Evolutionary conservation across 805 yeast genomes (phyloP).

Genomic region (Kockiozyma suomiensis): DNA sequence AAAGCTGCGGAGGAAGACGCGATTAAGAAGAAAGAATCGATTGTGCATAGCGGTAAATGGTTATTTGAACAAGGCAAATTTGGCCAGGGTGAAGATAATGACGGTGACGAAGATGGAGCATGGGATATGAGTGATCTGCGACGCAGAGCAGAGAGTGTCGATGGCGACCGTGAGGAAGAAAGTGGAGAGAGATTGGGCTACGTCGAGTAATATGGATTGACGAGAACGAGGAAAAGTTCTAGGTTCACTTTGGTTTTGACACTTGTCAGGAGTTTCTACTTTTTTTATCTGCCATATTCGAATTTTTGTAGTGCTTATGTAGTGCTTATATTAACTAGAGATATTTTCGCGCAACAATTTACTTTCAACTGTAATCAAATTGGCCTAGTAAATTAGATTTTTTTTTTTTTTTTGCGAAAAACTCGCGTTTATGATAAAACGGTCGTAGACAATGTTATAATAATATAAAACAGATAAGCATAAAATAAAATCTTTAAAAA

Average conservation of each 20-base stretch:
- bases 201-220: background rate
- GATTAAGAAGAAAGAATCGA: conserved; percentile 49
- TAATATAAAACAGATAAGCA: background rate
- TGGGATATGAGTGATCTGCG: conserved; percentile 46
- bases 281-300: background rate
- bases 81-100: conserved; percentile 40
- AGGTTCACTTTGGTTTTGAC: background rate
- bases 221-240: conserved; percentile 1
- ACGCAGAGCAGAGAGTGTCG: conserved; percentile 40
- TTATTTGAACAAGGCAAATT: conserved; percentile 47
- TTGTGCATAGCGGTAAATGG: conserved; percentile 35
- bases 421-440: too few relatives aligned
- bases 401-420: too few relatives aligned
- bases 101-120: conserved; percentile 35
- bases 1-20: conserved; percentile 49
- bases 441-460: too few relatives aligned
- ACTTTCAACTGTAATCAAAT: too few relatives aligned
- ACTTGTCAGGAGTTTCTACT: background rate
- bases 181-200: conserved; percentile 4
- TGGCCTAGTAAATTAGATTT: too few relatives aligned
- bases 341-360: too few relatives aligned
- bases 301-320: background rate
- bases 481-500: background rate
- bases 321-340: too few relatives aligned
- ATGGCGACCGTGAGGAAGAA: conserved; percentile 25